Conservation (phyloP, 176 grass and related monocot genomes). For the Puccinellia tenuiflora region DNA sequence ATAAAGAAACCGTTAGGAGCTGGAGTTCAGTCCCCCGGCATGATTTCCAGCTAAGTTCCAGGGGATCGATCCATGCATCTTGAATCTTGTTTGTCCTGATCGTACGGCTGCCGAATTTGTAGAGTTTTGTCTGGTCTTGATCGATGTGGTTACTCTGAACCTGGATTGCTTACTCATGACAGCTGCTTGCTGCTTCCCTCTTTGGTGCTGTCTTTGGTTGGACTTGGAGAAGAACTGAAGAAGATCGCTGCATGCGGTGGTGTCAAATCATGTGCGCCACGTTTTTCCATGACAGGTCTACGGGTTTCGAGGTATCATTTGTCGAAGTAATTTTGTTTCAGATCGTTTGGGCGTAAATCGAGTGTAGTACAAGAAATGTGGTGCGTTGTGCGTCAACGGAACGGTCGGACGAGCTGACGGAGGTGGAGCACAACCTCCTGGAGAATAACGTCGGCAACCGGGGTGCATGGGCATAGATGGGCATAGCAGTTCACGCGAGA, state of each 20-base stretch:
- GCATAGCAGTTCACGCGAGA: too few relatives aligned
- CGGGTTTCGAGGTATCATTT: not conserved
- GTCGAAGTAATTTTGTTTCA: too few relatives aligned
- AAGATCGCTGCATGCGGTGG: not conserved
- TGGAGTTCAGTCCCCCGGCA: not conserved
- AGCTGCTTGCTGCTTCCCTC: not conserved
- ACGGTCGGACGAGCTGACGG: too few relatives aligned
- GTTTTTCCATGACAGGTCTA: not conserved
- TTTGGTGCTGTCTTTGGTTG: too few relatives aligned
- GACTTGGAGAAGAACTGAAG: too few relatives aligned
- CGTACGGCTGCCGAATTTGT: conserved; percentile 17
- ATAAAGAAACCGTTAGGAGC: too few relatives aligned
- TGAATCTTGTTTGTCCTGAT: not conserved
- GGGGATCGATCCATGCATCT: not conserved
- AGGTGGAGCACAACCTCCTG: too few relatives aligned
- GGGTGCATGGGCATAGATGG: too few relatives aligned
- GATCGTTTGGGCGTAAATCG: too few relatives aligned
- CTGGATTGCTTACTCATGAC: conserved; percentile 3
- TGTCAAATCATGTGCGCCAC: not conserved
- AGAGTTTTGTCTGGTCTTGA: not conserved
- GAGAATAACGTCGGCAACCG: too few relatives aligned
- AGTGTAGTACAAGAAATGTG: too few relatives aligned
- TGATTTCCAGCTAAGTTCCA: not conserved
- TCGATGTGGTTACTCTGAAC: not conserved
- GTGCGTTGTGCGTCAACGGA: too few relatives aligned